Conservation (phyloP, 805 yeast species). For the Isabelozyma rhagii region DNA sequence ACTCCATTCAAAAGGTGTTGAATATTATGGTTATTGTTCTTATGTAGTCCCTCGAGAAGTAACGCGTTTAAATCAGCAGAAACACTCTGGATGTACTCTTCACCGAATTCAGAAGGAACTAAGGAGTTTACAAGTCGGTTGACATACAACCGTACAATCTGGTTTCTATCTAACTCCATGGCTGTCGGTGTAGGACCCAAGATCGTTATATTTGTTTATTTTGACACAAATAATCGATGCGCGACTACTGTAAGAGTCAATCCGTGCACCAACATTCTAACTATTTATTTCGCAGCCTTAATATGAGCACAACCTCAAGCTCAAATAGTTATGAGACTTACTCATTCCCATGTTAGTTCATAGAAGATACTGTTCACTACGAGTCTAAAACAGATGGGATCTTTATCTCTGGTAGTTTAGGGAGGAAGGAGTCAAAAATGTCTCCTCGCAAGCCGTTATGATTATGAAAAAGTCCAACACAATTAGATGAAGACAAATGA, state of each 20-base stretch:
- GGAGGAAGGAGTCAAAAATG: no score
- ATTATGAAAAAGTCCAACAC: no score
- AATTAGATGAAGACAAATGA: no score
- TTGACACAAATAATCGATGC: neutral
- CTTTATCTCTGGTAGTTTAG: no score
- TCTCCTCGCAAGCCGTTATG: no score
- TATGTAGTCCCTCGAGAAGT: conserved; percentile 4
- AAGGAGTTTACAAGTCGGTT: conserved; percentile 33
- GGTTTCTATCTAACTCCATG: conserved; percentile 29
- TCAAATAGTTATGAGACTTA: no score
- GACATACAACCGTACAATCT: conserved; percentile 29
- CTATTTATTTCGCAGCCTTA: no score
- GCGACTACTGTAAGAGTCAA: neutral
- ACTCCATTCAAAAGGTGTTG: conserved; percentile 17
- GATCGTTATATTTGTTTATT: neutral
- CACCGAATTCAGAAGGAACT: conserved; percentile 36
- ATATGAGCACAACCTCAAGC: no score
- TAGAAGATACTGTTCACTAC: no score
- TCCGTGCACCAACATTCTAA: neutral
- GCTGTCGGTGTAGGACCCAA: neutral
- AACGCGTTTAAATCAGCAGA: conserved; percentile 22
- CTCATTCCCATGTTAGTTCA: no score
- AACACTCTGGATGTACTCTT: conserved; percentile 28
- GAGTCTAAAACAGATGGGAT: no score
- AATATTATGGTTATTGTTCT: conserved; percentile 9